Evolutionary conservation across 1,139 yeast genomes (phyloP), one percentile per base, ranked within the genome.

Genomic region (Hemisphaericaspora lyxosophila): DNA sequence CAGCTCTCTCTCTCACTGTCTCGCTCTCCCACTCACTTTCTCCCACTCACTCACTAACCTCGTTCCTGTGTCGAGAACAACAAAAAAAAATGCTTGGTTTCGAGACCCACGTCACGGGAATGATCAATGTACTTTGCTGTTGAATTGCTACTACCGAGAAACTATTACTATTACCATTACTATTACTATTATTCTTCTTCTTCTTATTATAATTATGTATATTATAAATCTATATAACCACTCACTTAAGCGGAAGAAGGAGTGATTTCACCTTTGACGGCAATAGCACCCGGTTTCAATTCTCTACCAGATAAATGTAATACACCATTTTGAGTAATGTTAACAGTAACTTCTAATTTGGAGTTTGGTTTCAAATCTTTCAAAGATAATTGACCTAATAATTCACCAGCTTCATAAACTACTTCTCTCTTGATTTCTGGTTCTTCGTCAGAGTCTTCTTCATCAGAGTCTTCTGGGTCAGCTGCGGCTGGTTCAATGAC

Each of bases 251-350:
- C 23, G 8, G 6, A 46, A 31, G 42, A 39, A 35, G 49, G 33
- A 16, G 46, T 28, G 20, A 77, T 53, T 53, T 73, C 80, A 42
- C 80, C 79, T 57, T 70, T 76, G 34, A 65, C 78, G 35, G 75
- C 75, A 44, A 62, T 65, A 31, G 71, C 71, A 33, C 90, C 94
- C 51, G 81, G 80, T 64, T 81, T 81, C 59, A 80, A 73, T 62
- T 84, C 92, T 64, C 96, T 83, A 38, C 88, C 96, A 48, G 87
- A 78, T 46, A 89, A 80, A 59, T 83, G 87, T 57, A 92, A 75
- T 53, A 79, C 77, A 54, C 95, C 90, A 42, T 87, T 95, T 60
- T 80, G 86, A 54, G 88, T 83, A 55, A 92, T 82, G 72, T 85
- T 89, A 52, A 90, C 78, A 51, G 80, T 77, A 40, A 90, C 81